Evolutionary conservation across 2,329 filamentous ascomycete genomes (phyloP).

Genomic region (Fusarium sp.): DNA sequence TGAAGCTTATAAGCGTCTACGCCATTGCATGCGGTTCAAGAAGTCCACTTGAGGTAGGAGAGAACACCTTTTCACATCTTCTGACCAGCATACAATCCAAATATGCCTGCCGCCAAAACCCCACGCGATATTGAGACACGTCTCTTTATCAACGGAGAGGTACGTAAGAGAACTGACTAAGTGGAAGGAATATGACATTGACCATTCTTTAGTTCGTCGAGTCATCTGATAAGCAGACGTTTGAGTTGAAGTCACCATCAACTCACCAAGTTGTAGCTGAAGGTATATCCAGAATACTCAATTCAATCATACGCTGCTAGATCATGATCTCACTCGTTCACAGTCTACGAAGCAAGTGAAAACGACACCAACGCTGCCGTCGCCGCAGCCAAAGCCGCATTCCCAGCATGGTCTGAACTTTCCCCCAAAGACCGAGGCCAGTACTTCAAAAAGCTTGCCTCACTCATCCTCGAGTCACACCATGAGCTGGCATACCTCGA

Average conservation of each 20-base stretch:
- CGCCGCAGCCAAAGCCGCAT: slow-evolving; percentile 60
- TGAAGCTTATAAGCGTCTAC: background rate
- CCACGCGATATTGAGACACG: background rate
- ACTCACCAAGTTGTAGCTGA: background rate
- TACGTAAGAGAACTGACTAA: rapidly evolving
- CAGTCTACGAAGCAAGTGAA: slow-evolving; percentile 24
- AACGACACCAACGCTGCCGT: slow-evolving; percentile 62
- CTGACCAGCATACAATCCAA: background rate
- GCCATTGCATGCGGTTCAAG: background rate
- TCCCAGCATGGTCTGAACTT: slow-evolving; percentile 58
- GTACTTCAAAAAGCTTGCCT: slow-evolving; percentile 59
- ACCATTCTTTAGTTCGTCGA: background rate
- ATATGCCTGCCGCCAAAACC: background rate
- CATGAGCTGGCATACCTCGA: slow-evolving; percentile 53
- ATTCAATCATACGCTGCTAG: rapidly evolving
- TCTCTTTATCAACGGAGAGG: background rate
- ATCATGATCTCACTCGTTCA: background rate
- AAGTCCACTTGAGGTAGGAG: too few relatives aligned
- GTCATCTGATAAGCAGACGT: background rate
- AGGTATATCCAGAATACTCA: background rate
- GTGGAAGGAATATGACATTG: rapidly evolving
- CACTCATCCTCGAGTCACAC: slow-evolving; percentile 53
- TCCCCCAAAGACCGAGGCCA: slow-evolving; percentile 53
- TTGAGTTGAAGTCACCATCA: background rate
- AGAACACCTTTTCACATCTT: background rate